Evolutionary conservation across 2,329 filamentous ascomycete genomes (phyloP), one percentile per base, ranked within the genome.

Genomic region (Atkinsonella hypoxylon): DNA sequence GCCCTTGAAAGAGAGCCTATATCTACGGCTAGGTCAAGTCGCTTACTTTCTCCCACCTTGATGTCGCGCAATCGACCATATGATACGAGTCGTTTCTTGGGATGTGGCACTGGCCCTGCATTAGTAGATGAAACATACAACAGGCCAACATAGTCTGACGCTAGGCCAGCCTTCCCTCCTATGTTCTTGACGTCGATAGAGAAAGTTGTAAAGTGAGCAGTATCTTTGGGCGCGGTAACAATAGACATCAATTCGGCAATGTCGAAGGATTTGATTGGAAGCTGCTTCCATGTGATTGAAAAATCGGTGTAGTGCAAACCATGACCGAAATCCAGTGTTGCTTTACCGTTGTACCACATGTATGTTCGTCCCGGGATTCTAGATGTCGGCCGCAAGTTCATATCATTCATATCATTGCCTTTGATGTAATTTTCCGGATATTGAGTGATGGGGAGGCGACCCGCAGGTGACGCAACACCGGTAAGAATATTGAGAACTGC

Each of bases 221-320:
- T 11, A 15, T 48, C 46, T 20, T 48, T 48, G 38, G 12, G 30
- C 3, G 4, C 36, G 8, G 22, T 6, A n/a, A 26, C n/a, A 30
- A 22, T 15, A n/a, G 46, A 48, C 26, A 48, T 10, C 26, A 48
- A 26, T 22, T 36, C 17, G 22, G 22, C 22, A 1, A 48, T 48
- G 2, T 41, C 22, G 17, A 41, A 41, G 3, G 36, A 34, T 11
- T 11, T 48, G 11, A 7, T n/a, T 40, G 31, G 48, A 40, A 43
- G 54, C 49, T 22, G 38, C 40, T 38, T 39, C 47, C 51, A 52
- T 10, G 46, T 50, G 9, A 51, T 39, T 1, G 52, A 51, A 55
- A 82, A 81, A 38, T 63, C 75, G 4, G 78, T 82, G 62, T 81
- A 82, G 58, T 81, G 77, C 52, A 81, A 56, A 0, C 78, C 79